Percentiles rank a stretch among this genome's conserved stretches.
Evolutionary conservation across 352 stramenopile species (phyloP).

Genomic region (Chrysophaeum taylorii): DNA sequence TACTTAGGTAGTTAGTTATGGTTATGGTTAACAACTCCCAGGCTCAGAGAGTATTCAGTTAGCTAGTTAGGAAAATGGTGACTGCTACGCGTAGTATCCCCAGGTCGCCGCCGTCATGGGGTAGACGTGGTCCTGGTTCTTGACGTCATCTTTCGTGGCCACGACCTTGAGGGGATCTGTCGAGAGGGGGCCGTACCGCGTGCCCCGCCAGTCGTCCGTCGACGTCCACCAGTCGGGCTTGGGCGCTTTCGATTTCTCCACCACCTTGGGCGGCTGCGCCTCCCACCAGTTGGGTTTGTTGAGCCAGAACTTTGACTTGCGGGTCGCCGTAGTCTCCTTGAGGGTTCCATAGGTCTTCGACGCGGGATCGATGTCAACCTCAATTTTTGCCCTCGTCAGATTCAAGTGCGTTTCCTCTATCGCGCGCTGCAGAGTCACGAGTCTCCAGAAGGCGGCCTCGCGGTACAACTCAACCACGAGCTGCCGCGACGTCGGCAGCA

Average conservation of each 20-base stretch:
- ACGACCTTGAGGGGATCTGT: conserved; percentile 5
- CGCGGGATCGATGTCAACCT: background rate
- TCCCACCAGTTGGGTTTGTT: conserved; percentile 16
- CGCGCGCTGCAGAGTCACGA: conserved; percentile 28
- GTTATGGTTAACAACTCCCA: no score
- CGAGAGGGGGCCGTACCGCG: background rate
- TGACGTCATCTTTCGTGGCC: background rate
- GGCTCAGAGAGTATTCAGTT: no score
- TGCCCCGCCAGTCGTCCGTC: background rate
- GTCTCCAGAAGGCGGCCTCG: conserved; percentile 33
- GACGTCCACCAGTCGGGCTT: conserved; percentile 5
- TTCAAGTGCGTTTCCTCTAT: conserved; percentile 35
- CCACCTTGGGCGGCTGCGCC: background rate
- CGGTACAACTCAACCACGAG: conserved; percentile 25
- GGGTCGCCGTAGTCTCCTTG: background rate
- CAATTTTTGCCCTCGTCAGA: conserved; percentile 24
- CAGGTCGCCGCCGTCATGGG: background rate
- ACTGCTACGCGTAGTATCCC: background rate
- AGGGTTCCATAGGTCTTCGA: background rate
- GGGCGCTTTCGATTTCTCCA: background rate
- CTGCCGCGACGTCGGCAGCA: conserved; percentile 20
- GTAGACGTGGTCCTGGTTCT: conserved; percentile 10
- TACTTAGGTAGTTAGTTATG: no score
- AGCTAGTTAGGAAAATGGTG: no score
- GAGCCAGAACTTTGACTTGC: conserved; percentile 8